Evolutionary conservation across 495 filamentous ascomycete genomes (phyloP), one percentile per base, ranked within the genome.

Genomic region (Xylaria longipes): DNA sequence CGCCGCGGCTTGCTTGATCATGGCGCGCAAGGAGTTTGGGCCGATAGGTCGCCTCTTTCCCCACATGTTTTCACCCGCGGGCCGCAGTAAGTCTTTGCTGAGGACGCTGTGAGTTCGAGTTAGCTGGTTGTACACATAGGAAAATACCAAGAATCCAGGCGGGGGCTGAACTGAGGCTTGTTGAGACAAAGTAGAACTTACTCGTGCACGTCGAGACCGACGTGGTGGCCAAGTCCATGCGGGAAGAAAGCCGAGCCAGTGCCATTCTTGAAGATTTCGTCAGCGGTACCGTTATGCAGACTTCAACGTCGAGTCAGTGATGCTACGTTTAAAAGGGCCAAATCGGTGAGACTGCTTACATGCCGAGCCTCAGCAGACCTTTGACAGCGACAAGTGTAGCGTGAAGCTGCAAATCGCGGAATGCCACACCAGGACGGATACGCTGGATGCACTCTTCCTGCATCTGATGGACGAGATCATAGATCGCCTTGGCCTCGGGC

Each of bases 171-270:
- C 2, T 12, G 15, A 50, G 48, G 8, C 22, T 37, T 0, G 8
- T n/a, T 60, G 20, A 52, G 27, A 29, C 6, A 1, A 45, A 29
- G 41, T 25, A 8, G 0, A 6, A 73, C 77, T 56, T 71, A 79
- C 77, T 98, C 95, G 75, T 98, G 95, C 48, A 93, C 91, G 79
- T 98, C 95, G 20, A 98, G 85, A 0, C 95, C 95, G 43, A 97
- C 84, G 78, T 97, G 93, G 79, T 98, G 94, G 14, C 93, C 93
- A 17, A 95, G 84, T 2, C 95, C 95, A 79, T 98, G 95, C 3
- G 95, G 95, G 81, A 97, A 97, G 82, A 97, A 98, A 0, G 92
- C 91, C 33, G 87, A 84, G 4, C 89, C 89, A 27, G 90, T 93
- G 39, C 94, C 91, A 3, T 88, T 87, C 46, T 82, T 73, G 60